A percentile compares a stretch with the other conserved stretches of the same genome.
These are phyloP conservation scores for Fusarium sp. DNA, from an alignment of 2,329 filamentous ascomycete species.

Conservation along the genomic window DNA sequence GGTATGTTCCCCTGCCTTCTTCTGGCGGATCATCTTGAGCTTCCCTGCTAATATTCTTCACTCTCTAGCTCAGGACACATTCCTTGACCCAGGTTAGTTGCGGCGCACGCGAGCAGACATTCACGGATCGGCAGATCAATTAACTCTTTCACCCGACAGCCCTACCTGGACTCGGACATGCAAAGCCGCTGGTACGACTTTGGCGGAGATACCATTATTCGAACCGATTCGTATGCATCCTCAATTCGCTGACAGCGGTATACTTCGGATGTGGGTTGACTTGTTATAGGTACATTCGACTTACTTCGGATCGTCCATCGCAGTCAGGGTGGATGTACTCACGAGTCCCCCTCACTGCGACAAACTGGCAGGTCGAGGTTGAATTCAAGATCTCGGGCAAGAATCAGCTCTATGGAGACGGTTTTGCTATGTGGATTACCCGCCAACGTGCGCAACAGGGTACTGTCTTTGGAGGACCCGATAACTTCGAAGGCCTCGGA, in stretches of 20 bases:
- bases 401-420: slow-evolving; percentile 92
- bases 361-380: slow-evolving; percentile 98
- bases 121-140: slow-evolving; percentile 19
- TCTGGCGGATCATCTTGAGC: neutral
- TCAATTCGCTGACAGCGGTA: slow-evolving; percentile 11
- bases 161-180: slow-evolving; percentile 97
- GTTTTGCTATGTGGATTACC: slow-evolving; percentile 97
- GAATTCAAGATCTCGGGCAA: slow-evolving; percentile 94
- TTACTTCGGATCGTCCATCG: slow-evolving; percentile 89
- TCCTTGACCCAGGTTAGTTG: slow-evolving; percentile 78
- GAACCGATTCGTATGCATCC: slow-evolving; percentile 70
- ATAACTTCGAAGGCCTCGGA: slow-evolving; percentile 92
- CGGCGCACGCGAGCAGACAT: slow-evolving; percentile 33
- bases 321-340: slow-evolving; percentile 95
- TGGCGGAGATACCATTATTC: slow-evolving; percentile 91
- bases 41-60: slow-evolving; percentile 36
- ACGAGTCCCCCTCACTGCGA: slow-evolving; percentile 91
- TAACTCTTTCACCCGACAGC: slow-evolving; percentile 61
- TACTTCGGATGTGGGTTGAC: slow-evolving; percentile 36
- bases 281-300: slow-evolving; percentile 79
- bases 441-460: slow-evolving; percentile 86
- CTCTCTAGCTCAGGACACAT: slow-evolving; percentile 81
- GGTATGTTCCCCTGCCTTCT: slow-evolving; percentile 47
- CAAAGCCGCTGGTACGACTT: slow-evolving; percentile 99
- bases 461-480: slow-evolving; percentile 85